phyloP scores from a whole-genome alignment of 108 stramenopile genomes.

The Pseudonitzschia delicatissima region DNA sequence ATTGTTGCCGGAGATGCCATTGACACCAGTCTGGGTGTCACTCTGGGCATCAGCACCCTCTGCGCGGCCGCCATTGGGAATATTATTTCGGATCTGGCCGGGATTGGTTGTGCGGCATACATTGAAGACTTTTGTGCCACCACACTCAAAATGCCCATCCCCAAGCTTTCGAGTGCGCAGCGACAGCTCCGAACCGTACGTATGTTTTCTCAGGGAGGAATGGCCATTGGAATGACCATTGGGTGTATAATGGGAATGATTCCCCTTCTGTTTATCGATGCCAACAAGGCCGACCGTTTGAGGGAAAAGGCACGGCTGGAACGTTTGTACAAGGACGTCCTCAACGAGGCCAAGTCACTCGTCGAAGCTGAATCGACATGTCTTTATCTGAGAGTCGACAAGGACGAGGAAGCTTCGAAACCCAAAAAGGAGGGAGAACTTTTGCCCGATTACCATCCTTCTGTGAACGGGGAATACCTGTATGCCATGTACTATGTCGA shows the following conservation, averaged over 20 bases:
- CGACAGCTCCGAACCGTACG: slow-evolving; percentile 67
- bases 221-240: slow-evolving; percentile 81
- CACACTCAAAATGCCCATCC: slow-evolving; percentile 49
- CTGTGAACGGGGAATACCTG: slow-evolving; percentile 39
- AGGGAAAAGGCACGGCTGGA: slow-evolving; percentile 51
- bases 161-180: slow-evolving; percentile 75
- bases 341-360: slow-evolving; percentile 57
- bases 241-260: slow-evolving; percentile 97
- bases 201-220: slow-evolving; percentile 72
- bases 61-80: slow-evolving; percentile 96
- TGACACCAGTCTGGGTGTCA: slow-evolving; percentile 80
- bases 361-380: slow-evolving; percentile 54
- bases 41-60: slow-evolving; percentile 91
- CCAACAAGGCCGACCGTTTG: slow-evolving; percentile 32
- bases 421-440: slow-evolving; percentile 11
- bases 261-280: slow-evolving; percentile 80
- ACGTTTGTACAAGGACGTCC: slow-evolving; percentile 48
- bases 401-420: slow-evolving; percentile 4
- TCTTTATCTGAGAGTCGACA: slow-evolving; percentile 49
- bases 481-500: slow-evolving; percentile 51
- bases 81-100: slow-evolving; percentile 74
- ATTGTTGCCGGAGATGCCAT: slow-evolving; percentile 94
- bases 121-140: slow-evolving; percentile 78
- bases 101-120: slow-evolving; percentile 84
- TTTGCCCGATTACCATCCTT: slow-evolving; percentile 15